Base-by-base conservation (phyloP, 2,329 filamentous ascomycete species). In the Aspergillus sp. region DNA sequence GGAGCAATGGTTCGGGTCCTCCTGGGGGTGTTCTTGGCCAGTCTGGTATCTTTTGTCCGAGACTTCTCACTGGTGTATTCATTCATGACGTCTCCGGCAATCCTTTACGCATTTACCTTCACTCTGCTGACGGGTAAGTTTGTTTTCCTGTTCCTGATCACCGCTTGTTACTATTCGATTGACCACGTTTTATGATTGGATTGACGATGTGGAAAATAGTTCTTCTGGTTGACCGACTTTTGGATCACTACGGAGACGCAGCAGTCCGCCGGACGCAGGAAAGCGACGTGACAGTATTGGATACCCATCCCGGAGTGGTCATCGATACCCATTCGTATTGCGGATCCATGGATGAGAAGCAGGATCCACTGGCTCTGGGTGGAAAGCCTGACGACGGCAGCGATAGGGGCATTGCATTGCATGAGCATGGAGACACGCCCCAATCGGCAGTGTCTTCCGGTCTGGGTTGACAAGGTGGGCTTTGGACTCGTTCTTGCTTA, bases 41-140 rank as follows among this genome's bases (percentile, higher is more conserved):
- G 69, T 32, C 60, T 76, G 20, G 65, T 71, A 26, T 67, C 66
- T 32, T 73, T 76, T 39, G 67, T 68, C 9, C 60, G 62, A 26
- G 59, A 74, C 61, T 76, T 76, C 57, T 58, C 69, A 39, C 62
- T 76, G 36, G 71, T 71, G 0, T 75, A 75, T 65, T 67, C 66
- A 3, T 77, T 75, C 60, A 77, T 77, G 75, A 77, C 72, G 11
- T 76, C 70, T 53, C 74, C 75, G 6, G 66, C 69, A n/a, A 77
- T 76, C 56, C 59, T 77, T 18, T 75, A 74, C 57, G 70, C 71
- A 11, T 73, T 73, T 52, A 72, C 69, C 3, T 59, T 75, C 29
- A 67, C 64, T 3, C 60, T 78, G 45, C 56, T 75, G 26, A 61
- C 66, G 32, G 70, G 74, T 73, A 24, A 61, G 72, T 67, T 31